Base-by-base conservation (phyloP, 257 asterid species). In the Przewalskia tangutica region DNA sequence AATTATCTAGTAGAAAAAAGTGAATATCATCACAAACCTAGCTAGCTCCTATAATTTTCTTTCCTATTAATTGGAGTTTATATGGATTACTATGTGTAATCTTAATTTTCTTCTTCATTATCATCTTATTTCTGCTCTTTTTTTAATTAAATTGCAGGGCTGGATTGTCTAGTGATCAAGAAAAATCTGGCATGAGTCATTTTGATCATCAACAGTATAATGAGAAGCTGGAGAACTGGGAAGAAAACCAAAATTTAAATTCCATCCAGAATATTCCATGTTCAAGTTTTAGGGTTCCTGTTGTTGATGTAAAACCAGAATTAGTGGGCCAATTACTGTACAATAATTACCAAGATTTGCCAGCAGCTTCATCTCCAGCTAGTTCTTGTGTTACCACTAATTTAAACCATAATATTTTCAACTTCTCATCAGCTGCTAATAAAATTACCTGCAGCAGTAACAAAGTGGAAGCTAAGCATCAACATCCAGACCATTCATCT, bases 221-320 rank as follows among this genome's bases (percentile, higher is more conserved):
- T 77, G 90, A 90, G 93, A 91, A 93, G 84, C 36, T 90, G 85
- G 97, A 93, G 75, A 93, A 84, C 63, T 91, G 98, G 97, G 97
- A 91, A 81, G 92, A 89, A 12, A 50, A 46, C 51, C 94, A 90
- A 81, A 88, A 83, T 46, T 59, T 90, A 84, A 87, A 83, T 66
- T 87, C 73, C 46, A 81, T 27, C n/a, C 77, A 63, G 44, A 34
- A 6, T 66, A 66, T 7, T 36, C 51, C 76, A 63, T 80, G 40
- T 44, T 64, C 91, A 50, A 18, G 86, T 68, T 84, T 88, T 55
- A 87, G 90, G 87, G 77, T 56, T 86, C 63, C 85, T 86, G 64
- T 81, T 83, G 87, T 4, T 85, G 89, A 90, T 88, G 95, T 91
- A 83, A 92, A 94, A 85, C 91, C 87, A 82, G 94, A 90, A 63